Base-by-base conservation (phyloP, 306 rosid genomes). In the Biancaea sappan region DNA sequence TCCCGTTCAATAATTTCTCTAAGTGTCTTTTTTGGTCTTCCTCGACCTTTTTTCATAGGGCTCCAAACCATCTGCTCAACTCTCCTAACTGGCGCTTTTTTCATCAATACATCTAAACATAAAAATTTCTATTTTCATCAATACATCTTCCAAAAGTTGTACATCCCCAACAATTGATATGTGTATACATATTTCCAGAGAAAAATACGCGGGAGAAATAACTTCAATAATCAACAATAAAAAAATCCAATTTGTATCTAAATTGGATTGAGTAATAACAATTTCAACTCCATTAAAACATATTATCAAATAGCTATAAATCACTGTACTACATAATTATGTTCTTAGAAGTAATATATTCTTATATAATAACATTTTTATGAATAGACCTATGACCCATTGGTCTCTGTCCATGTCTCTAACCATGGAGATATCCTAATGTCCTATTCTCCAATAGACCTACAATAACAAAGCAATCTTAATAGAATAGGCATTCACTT, bases 401-500 rank as follows among this genome's bases (percentile, higher is more conserved):
- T 58, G 65, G 65, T 31, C 41, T 57, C 40, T 57, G n/a, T 24
- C 32, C 8, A 25, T n/a, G 34, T 15, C 3, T 5, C 59, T 52
- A 52, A 38, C 43, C 4, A 26, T 5, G 24, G n/a, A 34, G 18
- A 34, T n/a, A 62, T 37, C 29, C 41, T 35, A 11, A 21, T 19
- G 2, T 25, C 31, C 68, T 37, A 19, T 21, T 35, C 68, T 61
- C 21, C 22, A 5, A 15, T 59, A 11, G 47, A 15, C 24, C 68
- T 25, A 35, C 15, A 10, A 11, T 19, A 3, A 62, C 68, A 62
- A 18, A 62, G 48, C 68, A 62, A 37, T 37, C 14, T 12, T 37
- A 24, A 35, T 62, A 66, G 10, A 48, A 79, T 67, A 62, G 60
- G 21, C 81, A 74, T 15, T 69, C 74, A 84, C 77, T 82, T 77